phyloP scores from a whole-genome alignment of 2,329 filamentous ascomycete genomes.

The Nakataea oryzae region DNA sequence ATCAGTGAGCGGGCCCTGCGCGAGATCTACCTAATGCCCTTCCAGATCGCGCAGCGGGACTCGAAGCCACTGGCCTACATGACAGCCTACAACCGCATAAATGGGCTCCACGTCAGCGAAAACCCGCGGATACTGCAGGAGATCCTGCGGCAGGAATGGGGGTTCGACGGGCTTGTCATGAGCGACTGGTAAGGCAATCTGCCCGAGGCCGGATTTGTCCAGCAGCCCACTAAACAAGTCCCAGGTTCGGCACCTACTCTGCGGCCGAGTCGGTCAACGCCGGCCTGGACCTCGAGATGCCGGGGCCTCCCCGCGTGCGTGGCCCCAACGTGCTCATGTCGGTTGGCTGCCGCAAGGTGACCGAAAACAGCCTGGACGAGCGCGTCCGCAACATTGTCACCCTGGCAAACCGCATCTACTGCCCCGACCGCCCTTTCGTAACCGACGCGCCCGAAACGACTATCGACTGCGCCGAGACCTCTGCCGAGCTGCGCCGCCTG shows the following conservation, averaged over 20 bases:
- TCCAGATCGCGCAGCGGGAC: constrained; percentile 24
- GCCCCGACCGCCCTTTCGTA: background rate
- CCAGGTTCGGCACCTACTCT: constrained; percentile 15
- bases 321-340: constrained; percentile 15
- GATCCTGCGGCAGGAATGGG: constrained; percentile 26
- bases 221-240: background rate
- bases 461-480: constrained; percentile 1
- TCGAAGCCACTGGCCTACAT: constrained; percentile 23
- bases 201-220: background rate
- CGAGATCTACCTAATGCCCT: constrained; percentile 27
- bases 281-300: constrained; percentile 19
- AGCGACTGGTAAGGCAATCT: constrained; percentile 23
- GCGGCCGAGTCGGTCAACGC: constrained; percentile 13
- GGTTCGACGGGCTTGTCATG: constrained; percentile 25
- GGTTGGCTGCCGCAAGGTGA: constrained; percentile 14
- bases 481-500: constrained; percentile 6
- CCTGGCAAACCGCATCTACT: constrained; percentile 9
- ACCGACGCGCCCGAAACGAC: background rate
- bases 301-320: constrained; percentile 16
- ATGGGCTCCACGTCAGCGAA: constrained; percentile 25
- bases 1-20: constrained; percentile 26
- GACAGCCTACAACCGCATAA: constrained; percentile 28
- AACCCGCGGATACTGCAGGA: constrained; percentile 21
- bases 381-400: constrained; percentile 16
- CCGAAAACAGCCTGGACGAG: constrained; percentile 14